Base-by-base conservation (phyloP, 2,329 filamentous ascomycete species). In the Zymoseptoria tritici region DNA sequence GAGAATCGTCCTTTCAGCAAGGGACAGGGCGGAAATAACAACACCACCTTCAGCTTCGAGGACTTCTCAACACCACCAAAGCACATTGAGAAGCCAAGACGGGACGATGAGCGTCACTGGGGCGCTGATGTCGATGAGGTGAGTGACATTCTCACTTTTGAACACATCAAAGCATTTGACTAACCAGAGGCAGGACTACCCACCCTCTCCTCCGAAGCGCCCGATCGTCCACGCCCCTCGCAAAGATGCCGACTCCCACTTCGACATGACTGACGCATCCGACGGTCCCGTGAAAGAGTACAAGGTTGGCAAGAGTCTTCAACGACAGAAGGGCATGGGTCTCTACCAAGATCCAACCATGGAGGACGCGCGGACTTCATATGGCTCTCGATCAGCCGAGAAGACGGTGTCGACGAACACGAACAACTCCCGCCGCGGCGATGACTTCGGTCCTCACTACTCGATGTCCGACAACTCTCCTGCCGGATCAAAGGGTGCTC, bases 61-160 rank as follows among this genome's bases (percentile, higher is more conserved):
- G 91, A 96, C 75, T 96, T 96, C 68, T 78, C 79, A 16, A 96
- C 92, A 0, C 93, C 93, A 0, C 83, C 87, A 65, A 96, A 96
- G 80, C 79, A 84, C 54, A 80, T 82, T 4, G 77, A 80, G 52
- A 89, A 87, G 73, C 73, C 82, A 57, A 82, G 86, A 61, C 78
- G 81, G 49, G 84, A 91, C 70, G 86, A 94, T 62, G 82, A 86
- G 61, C 87, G 89, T 58, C 88, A 94, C 73, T 85, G 86, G 72
- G 82, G 80, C 61, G 95, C 90, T 85, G 88, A 87, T 67, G 85
- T 87, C 54, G 87, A 91, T 61, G 83, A 88, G 72, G 77, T 78
- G 59, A 64, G 73, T 73, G 53, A 64, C 64, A 68, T 61, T 9
- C 24, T 8, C 26, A 29, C 26, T 29, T 29, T 29, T 2, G 1